Percentiles rank a stretch among this genome's conserved stretches.
These are phyloP conservation scores for Limonium bicolor DNA, from an alignment of 148 eudicot genomes.

Conservation along the genomic window DNA sequence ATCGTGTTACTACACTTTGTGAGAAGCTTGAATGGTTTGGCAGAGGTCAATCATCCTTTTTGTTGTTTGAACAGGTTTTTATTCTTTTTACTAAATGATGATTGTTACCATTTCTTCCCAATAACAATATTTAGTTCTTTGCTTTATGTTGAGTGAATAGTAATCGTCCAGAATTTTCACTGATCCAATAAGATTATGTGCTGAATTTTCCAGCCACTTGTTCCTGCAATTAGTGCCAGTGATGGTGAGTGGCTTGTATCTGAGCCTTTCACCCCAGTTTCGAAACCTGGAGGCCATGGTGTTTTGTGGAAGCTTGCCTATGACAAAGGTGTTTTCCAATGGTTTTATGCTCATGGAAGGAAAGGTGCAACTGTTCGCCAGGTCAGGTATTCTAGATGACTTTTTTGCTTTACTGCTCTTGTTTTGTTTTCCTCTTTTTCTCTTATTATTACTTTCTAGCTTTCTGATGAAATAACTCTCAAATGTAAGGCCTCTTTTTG, in stretches of 20 bases:
- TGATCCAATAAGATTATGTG: no score
- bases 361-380: constrained; percentile 93
- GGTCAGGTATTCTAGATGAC: constrained; percentile 54
- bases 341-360: constrained; percentile 74
- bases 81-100: constrained; percentile 12
- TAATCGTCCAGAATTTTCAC: no score
- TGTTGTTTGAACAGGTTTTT: constrained; percentile 83
- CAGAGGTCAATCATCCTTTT: constrained; percentile 72
- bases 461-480: not conserved
- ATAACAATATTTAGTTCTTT: no score
- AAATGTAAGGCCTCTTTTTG: constrained; percentile 12
- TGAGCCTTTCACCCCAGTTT: constrained; percentile 61
- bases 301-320: constrained; percentile 95
- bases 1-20: constrained; percentile 64
- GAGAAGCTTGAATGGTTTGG: constrained; percentile 83
- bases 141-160: no score
- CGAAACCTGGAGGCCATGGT: constrained; percentile 99
- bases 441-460: not conserved
- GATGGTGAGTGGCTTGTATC: constrained; percentile 84
- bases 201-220: constrained; percentile 80
- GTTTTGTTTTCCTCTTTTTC: constrained; percentile 9
- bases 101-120: no score
- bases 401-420: constrained; percentile 5
- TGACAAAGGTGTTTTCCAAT: constrained; percentile 78
- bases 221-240: constrained; percentile 81